Conservation (phyloP, 176 grass and related monocot species). For the Panicum miliaceum region DNA sequence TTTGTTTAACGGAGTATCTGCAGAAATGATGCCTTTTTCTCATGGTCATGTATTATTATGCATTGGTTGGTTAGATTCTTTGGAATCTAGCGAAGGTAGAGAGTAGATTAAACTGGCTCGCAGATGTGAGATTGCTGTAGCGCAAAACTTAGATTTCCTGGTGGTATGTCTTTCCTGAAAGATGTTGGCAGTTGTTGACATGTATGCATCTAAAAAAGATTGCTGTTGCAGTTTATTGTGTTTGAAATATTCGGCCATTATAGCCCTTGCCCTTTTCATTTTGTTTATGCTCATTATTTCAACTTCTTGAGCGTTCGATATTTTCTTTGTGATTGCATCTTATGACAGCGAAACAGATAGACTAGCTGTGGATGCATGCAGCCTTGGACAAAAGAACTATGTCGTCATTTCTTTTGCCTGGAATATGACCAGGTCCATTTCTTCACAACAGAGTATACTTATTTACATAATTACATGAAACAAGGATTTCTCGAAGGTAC, state of each 20-base stretch:
- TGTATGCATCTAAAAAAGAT: conserved; percentile 34
- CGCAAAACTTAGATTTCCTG: conserved; percentile 29
- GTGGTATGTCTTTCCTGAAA: not conserved
- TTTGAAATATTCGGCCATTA: not conserved
- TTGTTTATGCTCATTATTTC: not conserved
- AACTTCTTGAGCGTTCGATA: not conserved
- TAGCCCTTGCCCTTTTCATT: not conserved
- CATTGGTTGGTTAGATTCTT: conserved; percentile 25
- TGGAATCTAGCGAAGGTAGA: conserved; percentile 24
- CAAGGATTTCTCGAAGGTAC: not conserved
- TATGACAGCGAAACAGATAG: not conserved
- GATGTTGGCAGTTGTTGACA: conserved; percentile 9
- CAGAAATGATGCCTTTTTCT: conserved; percentile 1
- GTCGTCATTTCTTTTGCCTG: not conserved
- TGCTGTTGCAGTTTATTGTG: conserved; percentile 17
- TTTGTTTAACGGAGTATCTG: conserved; percentile 19
- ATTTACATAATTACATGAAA: not conserved
- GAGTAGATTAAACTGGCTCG: conserved; percentile 35
- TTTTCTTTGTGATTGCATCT: not conserved
- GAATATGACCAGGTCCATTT: not conserved
- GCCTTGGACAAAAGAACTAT: not conserved
- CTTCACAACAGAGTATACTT: not conserved
- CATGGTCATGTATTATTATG: not conserved
- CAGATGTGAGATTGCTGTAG: not conserved
- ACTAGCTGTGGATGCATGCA: not conserved